Evolutionary conservation across 2,329 filamentous ascomycete species (phyloP), one percentile per base, ranked within the genome.

Genomic region (Fusarium papillatum): DNA sequence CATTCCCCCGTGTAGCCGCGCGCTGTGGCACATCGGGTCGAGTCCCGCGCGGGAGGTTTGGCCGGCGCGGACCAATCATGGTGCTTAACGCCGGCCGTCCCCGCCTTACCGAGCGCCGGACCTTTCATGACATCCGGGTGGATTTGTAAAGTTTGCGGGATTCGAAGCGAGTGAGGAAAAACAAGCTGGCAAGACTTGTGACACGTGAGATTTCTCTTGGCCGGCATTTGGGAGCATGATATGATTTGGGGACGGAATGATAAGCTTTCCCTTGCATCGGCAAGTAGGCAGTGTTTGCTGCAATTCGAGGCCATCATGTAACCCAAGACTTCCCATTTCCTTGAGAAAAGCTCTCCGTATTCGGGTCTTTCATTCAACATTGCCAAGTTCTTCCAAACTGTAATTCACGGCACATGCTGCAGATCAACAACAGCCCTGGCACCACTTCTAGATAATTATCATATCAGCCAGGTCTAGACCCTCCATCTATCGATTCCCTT

Each of bases 1-100:
- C 22, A 66, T 67, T 61, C 39, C 41, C 50, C 64, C 64, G 64
- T 16, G 19, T 67, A 61, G 50, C 39, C 64, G 64, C 64, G 64
- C 64, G 64, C 53, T 67, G 64, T 43, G 19, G 36, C 16, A 34
- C 31, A 8, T 17, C 31, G 13, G 24, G 26, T 43, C 50, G 17
- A 29, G 22, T 24, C 41, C 43, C 43, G 62, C 31, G 62, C 31
- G 48, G 24, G 36, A 36, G 14, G 36, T 34, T n/a, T 34, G 29
- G 4, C 2, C 46, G 48, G n/a, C 17, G 24, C 7, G 16, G 39
- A 7, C 64, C 64, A 66, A 66, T 66, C 50, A 46, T 3, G n/a
- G 36, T 16, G 24, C 64, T 59, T 66, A 50, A 66, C 64, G 64
- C 64, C 36, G 17, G 50, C 38, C 26, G 5, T 46, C 63, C 50